phyloP scores from a whole-genome alignment of 176 grass and related monocot genomes.

The Rhynchospora breviuscula region DNA sequence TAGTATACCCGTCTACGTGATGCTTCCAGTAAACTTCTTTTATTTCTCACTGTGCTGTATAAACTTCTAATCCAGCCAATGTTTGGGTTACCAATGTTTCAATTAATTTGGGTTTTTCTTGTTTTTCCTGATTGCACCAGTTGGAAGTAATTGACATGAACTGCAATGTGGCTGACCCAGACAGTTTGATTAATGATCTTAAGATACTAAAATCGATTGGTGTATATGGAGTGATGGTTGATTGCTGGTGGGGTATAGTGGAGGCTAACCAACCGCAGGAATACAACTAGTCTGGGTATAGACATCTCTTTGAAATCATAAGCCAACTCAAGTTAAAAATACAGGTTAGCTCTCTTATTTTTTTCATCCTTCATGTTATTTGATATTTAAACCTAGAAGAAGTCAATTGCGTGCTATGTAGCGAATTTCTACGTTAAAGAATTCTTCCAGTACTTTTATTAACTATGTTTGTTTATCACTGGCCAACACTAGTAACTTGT shows the following conservation, averaged over 20 bases:
- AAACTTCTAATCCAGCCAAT: not conserved
- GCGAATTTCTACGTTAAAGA: too few relatives aligned
- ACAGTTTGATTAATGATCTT: constrained; percentile 50
- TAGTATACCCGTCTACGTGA: constrained; percentile 68
- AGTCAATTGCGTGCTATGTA: too few relatives aligned
- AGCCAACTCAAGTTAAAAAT: constrained; percentile 69
- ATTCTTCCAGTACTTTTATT: too few relatives aligned
- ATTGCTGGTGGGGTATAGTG: constrained; percentile 88
- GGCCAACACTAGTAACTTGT: too few relatives aligned
- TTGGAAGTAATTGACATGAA: constrained; percentile 45
- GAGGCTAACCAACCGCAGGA: constrained; percentile 47
- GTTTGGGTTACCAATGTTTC: too few relatives aligned
- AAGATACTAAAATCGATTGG: constrained; percentile 50
- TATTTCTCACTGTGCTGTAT: not conserved
- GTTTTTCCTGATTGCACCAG: constrained; percentile 7
- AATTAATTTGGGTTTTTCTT: too few relatives aligned
- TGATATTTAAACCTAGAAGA: too few relatives aligned
- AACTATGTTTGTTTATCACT: too few relatives aligned
- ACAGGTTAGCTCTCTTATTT: constrained; percentile 29
- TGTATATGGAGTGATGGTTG: constrained; percentile 77
- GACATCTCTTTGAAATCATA: constrained; percentile 55
- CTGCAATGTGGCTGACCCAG: constrained; percentile 49
- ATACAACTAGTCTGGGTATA: constrained; percentile 73
- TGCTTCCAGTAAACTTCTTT: constrained; percentile 50
- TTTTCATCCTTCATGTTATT: too few relatives aligned